A percentile compares a stretch with the other conserved stretches of the same genome.
Evolutionary conservation across 768 basidiomycete species (phyloP).

Genomic region (Pholiota microspora): DNA sequence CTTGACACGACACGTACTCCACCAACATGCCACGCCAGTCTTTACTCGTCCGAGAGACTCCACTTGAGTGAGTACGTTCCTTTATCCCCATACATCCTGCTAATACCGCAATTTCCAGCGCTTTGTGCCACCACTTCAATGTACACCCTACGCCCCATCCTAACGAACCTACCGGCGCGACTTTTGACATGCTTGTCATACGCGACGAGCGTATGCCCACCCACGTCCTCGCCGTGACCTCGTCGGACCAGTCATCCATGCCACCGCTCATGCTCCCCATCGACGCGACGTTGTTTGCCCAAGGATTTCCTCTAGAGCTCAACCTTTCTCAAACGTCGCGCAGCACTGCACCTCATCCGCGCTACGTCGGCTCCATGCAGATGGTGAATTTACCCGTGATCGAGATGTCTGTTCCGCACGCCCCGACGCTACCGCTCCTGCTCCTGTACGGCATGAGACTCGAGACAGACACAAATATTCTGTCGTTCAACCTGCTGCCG

Average conservation of each 20-base stretch:
- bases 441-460: slow-evolving; percentile 57
- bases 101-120: slow-evolving; percentile 26
- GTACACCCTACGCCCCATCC: slow-evolving; percentile 24
- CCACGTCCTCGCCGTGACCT: slow-evolving; percentile 51
- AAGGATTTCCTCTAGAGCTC: slow-evolving; percentile 34
- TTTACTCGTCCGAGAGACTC: slow-evolving; percentile 28
- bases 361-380: slow-evolving; percentile 4
- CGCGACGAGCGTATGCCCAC: slow-evolving; percentile 53
- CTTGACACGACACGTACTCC: no score
- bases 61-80: slow-evolving; percentile 29
- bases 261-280: slow-evolving; percentile 52
- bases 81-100: not conserved
- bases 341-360: slow-evolving; percentile 27
- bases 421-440: slow-evolving; percentile 51
- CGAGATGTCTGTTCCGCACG: slow-evolving; percentile 48
- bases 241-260: slow-evolving; percentile 24
- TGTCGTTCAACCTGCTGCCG: slow-evolving; percentile 56
- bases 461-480: slow-evolving; percentile 43
- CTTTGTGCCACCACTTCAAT: slow-evolving; percentile 45
- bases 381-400: slow-evolving; percentile 54
- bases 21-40: slow-evolving; percentile 33
- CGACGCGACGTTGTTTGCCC: slow-evolving; percentile 43
- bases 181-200: slow-evolving; percentile 50
- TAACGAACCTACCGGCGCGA: slow-evolving; percentile 29
- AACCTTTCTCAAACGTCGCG: slow-evolving; percentile 27